phyloP scores from a whole-genome alignment of 2,329 filamentous ascomycete genomes.

The Reticulascus tulasneorum region DNA sequence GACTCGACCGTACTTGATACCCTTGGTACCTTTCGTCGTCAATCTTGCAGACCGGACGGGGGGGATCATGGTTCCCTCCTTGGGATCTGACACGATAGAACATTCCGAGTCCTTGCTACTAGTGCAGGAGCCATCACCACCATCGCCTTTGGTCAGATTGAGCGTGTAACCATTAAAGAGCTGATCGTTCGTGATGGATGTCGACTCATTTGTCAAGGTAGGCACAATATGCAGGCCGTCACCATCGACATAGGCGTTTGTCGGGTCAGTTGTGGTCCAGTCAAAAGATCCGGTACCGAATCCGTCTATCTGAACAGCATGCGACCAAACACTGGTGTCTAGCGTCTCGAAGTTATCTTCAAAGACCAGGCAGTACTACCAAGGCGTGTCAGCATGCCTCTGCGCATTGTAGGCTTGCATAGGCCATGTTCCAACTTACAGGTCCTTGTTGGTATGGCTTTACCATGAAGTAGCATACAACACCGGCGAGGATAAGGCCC shows the following conservation, averaged over 20 bases:
- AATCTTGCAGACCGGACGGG: slow-evolving; percentile 47
- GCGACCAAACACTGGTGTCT: slow-evolving; percentile 47
- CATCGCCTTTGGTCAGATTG: slow-evolving; percentile 33
- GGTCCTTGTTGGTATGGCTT: slow-evolving; percentile 22
- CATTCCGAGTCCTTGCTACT: too few relatives aligned
- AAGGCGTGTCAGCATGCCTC: background rate
- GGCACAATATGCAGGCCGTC: slow-evolving; percentile 53
- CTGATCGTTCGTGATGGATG: slow-evolving; percentile 31
- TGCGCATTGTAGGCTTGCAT: too few relatives aligned
- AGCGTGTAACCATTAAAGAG: slow-evolving; percentile 36
- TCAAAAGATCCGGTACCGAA: slow-evolving; percentile 49
- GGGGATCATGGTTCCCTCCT: slow-evolving; percentile 39
- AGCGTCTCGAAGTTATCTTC: slow-evolving; percentile 45
- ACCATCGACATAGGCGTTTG: slow-evolving; percentile 43
- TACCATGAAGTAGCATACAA: slow-evolving; percentile 27
- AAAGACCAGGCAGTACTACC: slow-evolving; percentile 45
- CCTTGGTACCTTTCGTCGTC: slow-evolving; percentile 41
- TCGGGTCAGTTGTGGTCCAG: slow-evolving; percentile 46
- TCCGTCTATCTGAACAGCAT: slow-evolving; percentile 41
- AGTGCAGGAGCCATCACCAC: slow-evolving; percentile 37
- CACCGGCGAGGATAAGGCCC: slow-evolving; percentile 30
- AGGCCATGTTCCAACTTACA: too few relatives aligned
- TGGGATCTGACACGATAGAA: too few relatives aligned
- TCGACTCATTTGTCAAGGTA: slow-evolving; percentile 41
- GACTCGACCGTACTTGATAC: slow-evolving; percentile 45